These are phyloP conservation scores for Candida sp. DNA, from an alignment of 1,139 yeast species.

Conservation along the genomic window DNA sequence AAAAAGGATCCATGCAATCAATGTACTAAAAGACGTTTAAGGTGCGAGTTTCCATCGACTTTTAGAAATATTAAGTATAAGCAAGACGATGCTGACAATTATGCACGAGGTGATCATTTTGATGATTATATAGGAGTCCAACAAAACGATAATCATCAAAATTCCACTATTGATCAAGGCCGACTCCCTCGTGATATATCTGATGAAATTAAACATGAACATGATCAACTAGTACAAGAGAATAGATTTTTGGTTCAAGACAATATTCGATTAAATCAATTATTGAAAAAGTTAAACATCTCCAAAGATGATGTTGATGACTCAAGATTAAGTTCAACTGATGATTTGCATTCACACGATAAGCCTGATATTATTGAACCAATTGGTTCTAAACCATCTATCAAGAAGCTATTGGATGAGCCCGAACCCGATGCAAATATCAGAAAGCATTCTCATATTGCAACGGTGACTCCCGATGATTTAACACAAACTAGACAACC, in stretches of 20 bases:
- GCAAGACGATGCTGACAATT: slow-evolving; percentile 16
- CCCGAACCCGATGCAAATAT: neutral
- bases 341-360: neutral
- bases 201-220: neutral
- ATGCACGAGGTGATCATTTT: neutral
- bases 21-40: slow-evolving; percentile 26
- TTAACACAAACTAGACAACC: neutral
- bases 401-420: neutral
- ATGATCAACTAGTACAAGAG: neutral
- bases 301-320: neutral
- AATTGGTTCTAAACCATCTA: neutral
- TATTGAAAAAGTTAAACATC: neutral
- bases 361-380: neutral
- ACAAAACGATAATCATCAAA: neutral
- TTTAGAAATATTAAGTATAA: slow-evolving; percentile 34
- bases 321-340: neutral
- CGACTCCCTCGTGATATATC: neutral
- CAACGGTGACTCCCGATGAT: neutral
- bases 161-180: neutral
- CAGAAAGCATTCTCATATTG: neutral
- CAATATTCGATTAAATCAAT: neutral
- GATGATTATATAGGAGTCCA: neutral
- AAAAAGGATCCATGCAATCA: slow-evolving; percentile 40
- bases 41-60: slow-evolving; percentile 37
- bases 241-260: neutral